A percentile compares a stretch with the other conserved stretches of the same genome.
Evolutionary conservation across 2,329 filamentous ascomycete species (phyloP).

Genomic region (Pseudocercospora musae): DNA sequence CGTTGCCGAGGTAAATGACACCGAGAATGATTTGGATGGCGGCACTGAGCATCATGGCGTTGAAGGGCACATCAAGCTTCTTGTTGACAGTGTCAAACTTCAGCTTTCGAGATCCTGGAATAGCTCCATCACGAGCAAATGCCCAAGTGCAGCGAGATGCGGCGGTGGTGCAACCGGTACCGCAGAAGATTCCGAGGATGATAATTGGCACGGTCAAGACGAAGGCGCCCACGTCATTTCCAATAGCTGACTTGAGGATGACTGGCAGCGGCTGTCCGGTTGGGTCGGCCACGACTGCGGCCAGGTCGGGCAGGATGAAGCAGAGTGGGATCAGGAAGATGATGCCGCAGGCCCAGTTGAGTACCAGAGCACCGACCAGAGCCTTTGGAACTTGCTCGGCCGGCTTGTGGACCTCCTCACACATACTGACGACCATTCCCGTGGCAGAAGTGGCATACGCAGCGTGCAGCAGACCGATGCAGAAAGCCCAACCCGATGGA

Average conservation of each 20-base stretch:
- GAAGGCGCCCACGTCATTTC: slow-evolving; percentile 55
- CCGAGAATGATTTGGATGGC: slow-evolving; percentile 61
- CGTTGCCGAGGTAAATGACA: slow-evolving; percentile 66
- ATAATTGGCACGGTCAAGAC: slow-evolving; percentile 62
- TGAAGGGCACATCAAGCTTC: slow-evolving; percentile 62
- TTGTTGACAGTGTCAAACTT: slow-evolving; percentile 60
- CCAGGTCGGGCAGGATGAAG: slow-evolving; percentile 65
- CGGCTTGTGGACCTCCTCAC: slow-evolving; percentile 66
- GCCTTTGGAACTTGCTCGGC: slow-evolving; percentile 68
- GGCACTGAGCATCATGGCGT: slow-evolving; percentile 71
- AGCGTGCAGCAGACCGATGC: slow-evolving; percentile 67
- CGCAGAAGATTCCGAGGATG: slow-evolving; percentile 64
- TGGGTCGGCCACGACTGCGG: slow-evolving; percentile 49
- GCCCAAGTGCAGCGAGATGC: slow-evolving; percentile 66
- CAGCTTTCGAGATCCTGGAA: slow-evolving; percentile 55
- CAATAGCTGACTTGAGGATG: slow-evolving; percentile 62
- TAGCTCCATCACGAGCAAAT: slow-evolving; percentile 67
- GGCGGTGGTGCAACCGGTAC: slow-evolving; percentile 67
- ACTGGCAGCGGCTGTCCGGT: slow-evolving; percentile 61
- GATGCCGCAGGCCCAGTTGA: slow-evolving; percentile 65
- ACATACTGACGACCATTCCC: slow-evolving; percentile 78
- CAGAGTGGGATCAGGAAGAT: slow-evolving; percentile 66
- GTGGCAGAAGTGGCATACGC: slow-evolving; percentile 73
- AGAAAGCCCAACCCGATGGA: slow-evolving; percentile 67
- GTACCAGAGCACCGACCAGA: slow-evolving; percentile 61